Conservation (phyloP, 176 grass and related monocot species). For the Carex scoparia region DNA sequence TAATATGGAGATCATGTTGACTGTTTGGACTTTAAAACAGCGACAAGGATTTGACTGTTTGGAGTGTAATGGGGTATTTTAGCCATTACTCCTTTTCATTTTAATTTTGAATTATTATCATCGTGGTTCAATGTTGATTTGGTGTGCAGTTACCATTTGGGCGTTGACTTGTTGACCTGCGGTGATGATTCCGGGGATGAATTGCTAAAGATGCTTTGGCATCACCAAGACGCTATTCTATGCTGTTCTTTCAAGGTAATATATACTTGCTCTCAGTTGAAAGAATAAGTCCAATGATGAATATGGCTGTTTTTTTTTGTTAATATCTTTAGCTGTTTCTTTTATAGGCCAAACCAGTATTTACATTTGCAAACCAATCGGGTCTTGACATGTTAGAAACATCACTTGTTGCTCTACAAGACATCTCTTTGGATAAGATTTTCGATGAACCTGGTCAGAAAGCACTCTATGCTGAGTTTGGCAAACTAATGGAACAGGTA, state of each 20-base stretch:
- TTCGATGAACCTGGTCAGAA: slow-evolving; percentile 77
- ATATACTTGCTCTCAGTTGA: background rate
- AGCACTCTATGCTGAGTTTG: slow-evolving; percentile 48
- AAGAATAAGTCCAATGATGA: background rate
- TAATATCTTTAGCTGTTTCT: slow-evolving; percentile 19
- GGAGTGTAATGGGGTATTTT: too few species aligned
- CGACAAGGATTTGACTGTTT: too few species aligned
- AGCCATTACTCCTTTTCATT: background rate
- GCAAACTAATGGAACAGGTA: slow-evolving; percentile 98
- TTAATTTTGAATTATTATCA: background rate
- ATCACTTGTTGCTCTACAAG: slow-evolving; percentile 83
- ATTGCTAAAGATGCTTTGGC: slow-evolving; percentile 82
- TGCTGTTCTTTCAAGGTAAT: slow-evolving; percentile 96
- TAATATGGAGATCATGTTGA: too few species aligned
- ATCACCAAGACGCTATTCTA: slow-evolving; percentile 83
- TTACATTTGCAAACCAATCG: slow-evolving; percentile 92
- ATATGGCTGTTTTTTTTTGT: background rate
- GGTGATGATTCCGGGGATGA: slow-evolving; percentile 60
- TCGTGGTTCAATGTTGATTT: background rate
- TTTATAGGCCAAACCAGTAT: slow-evolving; percentile 60
- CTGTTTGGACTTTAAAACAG: too few species aligned
- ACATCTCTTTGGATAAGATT: slow-evolving; percentile 89
- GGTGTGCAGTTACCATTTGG: slow-evolving; percentile 65
- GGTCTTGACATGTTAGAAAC: slow-evolving; percentile 99
- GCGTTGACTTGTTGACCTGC: slow-evolving; percentile 64